Evolutionary conservation across 352 stramenopile species (phyloP).

Genomic region (Phytophthora ramorum): DNA sequence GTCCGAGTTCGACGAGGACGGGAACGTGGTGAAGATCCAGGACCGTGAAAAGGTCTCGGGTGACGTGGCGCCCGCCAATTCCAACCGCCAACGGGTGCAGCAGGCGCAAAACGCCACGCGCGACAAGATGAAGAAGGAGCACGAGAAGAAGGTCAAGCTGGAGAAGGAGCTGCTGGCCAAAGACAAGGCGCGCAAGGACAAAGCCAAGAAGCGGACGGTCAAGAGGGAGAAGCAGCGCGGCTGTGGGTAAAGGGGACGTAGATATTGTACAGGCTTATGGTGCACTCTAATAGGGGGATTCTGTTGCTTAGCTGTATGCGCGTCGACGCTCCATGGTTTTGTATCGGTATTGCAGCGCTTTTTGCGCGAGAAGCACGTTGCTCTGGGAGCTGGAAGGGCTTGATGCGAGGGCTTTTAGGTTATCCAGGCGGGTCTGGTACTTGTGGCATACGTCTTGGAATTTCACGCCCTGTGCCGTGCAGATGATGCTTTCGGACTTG

Average conservation of each 20-base stretch:
- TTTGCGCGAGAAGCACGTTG: constrained; percentile 36
- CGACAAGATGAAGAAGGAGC: constrained; percentile 79
- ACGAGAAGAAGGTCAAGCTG: constrained; percentile 72
- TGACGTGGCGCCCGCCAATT: constrained; percentile 51
- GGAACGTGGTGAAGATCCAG: constrained; percentile 80
- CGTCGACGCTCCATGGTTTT: constrained; percentile 25
- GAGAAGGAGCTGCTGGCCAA: constrained; percentile 77
- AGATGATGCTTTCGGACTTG: constrained; percentile 35
- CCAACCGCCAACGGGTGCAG: constrained; percentile 63
- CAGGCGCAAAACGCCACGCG: constrained; percentile 56
- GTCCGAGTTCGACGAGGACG: constrained; percentile 86
- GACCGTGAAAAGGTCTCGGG: constrained; percentile 64
- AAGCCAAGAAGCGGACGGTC: constrained; percentile 74
- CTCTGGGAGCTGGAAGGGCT: constrained; percentile 22
- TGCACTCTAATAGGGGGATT: constrained; percentile 11
- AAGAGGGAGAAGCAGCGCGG: constrained; percentile 80
- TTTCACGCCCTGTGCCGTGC: constrained; percentile 35
- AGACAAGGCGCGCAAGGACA: constrained; percentile 75
- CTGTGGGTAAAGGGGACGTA: constrained; percentile 62
- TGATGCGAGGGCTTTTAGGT: constrained; percentile 22
- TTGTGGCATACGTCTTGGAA: constrained; percentile 27
- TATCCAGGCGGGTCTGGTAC: constrained; percentile 24
- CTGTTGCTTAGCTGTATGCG: constrained; percentile 20
- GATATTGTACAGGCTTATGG: constrained; percentile 17
- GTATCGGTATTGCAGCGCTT: constrained; percentile 36